phyloP scores from a whole-genome alignment of 495 filamentous ascomycete species.

The Tuber calosporum region DNA sequence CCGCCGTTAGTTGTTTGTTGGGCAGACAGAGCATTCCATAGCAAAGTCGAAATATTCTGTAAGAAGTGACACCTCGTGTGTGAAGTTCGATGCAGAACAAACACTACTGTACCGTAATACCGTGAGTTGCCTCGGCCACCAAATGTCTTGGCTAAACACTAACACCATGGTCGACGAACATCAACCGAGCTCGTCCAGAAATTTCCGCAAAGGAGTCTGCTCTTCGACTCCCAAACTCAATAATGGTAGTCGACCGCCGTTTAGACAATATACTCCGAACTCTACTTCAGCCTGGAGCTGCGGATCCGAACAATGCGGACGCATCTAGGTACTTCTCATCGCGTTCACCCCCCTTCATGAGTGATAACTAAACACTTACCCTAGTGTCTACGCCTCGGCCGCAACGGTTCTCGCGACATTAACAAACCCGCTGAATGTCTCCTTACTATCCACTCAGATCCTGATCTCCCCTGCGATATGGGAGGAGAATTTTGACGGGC shows the following conservation, averaged over 20 bases:
- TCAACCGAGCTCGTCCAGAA: constrained; percentile 16
- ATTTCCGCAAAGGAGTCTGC: constrained; percentile 6
- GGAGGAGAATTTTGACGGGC: constrained; percentile 58
- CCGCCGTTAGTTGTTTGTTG: not conserved
- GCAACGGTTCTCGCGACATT: constrained; percentile 74
- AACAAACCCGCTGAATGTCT: constrained; percentile 82
- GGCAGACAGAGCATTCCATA: not conserved
- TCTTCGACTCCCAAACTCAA: constrained; percentile 9
- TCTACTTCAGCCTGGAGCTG: constrained; percentile 37
- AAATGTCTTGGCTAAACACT: constrained; percentile 26
- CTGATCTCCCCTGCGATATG: constrained; percentile 82
- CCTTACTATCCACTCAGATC: constrained; percentile 82
- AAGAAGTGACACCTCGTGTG: not conserved
- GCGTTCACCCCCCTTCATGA: constrained; percentile 7
- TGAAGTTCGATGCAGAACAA: not conserved
- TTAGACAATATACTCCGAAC: constrained; percentile 41
- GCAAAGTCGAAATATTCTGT: not conserved
- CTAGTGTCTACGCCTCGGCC: constrained; percentile 70
- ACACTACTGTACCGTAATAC: too few relatives aligned
- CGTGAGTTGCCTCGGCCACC: not conserved
- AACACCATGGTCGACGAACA: constrained; percentile 21
- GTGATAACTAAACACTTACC: constrained; percentile 25
- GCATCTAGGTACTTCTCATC: constrained; percentile 48
- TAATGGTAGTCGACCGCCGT: constrained; percentile 40
- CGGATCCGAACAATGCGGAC: constrained; percentile 46